Percentiles rank a stretch among this genome's conserved stretches.
Evolutionary conservation across 495 filamentous ascomycete species (phyloP).

Genomic region (Podospora tetraspora): DNA sequence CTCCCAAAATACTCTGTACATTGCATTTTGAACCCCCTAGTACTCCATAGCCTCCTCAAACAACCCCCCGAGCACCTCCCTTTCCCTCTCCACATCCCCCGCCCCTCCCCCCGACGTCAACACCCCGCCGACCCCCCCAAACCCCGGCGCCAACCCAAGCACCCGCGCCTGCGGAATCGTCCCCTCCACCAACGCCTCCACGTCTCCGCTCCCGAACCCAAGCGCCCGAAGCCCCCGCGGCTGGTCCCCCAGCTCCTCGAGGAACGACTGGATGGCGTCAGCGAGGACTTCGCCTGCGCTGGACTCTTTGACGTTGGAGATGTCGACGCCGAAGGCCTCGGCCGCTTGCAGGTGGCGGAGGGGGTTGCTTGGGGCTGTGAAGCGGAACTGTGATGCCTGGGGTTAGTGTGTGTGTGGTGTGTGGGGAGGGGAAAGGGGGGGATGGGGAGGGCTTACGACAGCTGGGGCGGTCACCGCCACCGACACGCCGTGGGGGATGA

Average conservation of each 20-base stretch:
- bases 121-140: constrained; percentile 50
- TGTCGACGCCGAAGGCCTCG: constrained; percentile 85
- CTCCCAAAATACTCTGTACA: no score
- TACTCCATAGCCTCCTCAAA: constrained; percentile 49
- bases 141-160: constrained; percentile 80
- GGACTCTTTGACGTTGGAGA: constrained; percentile 75
- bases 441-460: constrained; percentile 37
- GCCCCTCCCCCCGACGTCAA: background rate
- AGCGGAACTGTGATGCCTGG: constrained; percentile 53
- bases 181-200: constrained; percentile 82
- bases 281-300: constrained; percentile 81
- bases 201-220: constrained; percentile 68
- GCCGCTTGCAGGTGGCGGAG: constrained; percentile 86
- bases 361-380: constrained; percentile 85
- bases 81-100: constrained; percentile 51
- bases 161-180: constrained; percentile 89
- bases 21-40: background rate
- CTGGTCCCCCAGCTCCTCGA: constrained; percentile 80
- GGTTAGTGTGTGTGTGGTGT: no score
- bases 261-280: constrained; percentile 73
- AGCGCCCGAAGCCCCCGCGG: constrained; percentile 77
- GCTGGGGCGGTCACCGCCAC: constrained; percentile 93
- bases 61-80: constrained; percentile 43
- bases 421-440: no score
- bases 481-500: constrained; percentile 93